A percentile compares a stretch with the other conserved stretches of the same genome.
These are phyloP conservation scores for Crithidia expoeki DNA, from an alignment of 208 protist genomes.

Conservation along the genomic window DNA sequence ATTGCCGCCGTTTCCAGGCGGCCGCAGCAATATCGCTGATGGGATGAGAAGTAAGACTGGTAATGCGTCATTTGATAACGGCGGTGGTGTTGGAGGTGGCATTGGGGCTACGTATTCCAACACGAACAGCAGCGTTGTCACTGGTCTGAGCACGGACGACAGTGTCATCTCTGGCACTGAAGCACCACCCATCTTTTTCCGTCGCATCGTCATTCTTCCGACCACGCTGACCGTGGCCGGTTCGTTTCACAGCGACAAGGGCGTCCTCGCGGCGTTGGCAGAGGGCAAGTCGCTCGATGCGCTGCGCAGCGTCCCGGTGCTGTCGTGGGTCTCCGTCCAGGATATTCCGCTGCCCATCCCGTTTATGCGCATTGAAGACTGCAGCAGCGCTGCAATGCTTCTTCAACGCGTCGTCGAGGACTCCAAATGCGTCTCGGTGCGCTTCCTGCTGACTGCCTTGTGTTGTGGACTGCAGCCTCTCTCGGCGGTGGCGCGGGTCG, in stretches of 20 bases:
- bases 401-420: constrained; percentile 41
- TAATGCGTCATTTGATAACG: neutral
- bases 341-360: constrained; percentile 41
- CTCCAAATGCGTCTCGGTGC: constrained; percentile 38
- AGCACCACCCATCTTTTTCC: constrained; percentile 61
- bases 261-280: constrained; percentile 25
- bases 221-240: constrained; percentile 57
- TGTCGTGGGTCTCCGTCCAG: constrained; percentile 44
- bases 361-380: constrained; percentile 35
- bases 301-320: constrained; percentile 40
- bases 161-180: constrained; percentile 31
- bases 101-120: neutral
- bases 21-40: too few relatives aligned
- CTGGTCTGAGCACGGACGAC: neutral
- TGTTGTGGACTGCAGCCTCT: constrained; percentile 68
- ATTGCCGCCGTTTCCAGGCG: too few relatives aligned
- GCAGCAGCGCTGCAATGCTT: constrained; percentile 27
- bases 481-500: constrained; percentile 48
- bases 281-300: constrained; percentile 32
- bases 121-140: neutral
- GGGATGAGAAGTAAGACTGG: too few relatives aligned
- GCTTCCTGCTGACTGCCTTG: constrained; percentile 44
- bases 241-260: constrained; percentile 54
- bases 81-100: neutral
- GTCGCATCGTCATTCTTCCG: constrained; percentile 53